A percentile compares a stretch with the other conserved stretches of the same genome.
Evolutionary conservation across 1,284 basidiomycete genomes (phyloP).

Genomic region (Leccinum griseonigrum): DNA sequence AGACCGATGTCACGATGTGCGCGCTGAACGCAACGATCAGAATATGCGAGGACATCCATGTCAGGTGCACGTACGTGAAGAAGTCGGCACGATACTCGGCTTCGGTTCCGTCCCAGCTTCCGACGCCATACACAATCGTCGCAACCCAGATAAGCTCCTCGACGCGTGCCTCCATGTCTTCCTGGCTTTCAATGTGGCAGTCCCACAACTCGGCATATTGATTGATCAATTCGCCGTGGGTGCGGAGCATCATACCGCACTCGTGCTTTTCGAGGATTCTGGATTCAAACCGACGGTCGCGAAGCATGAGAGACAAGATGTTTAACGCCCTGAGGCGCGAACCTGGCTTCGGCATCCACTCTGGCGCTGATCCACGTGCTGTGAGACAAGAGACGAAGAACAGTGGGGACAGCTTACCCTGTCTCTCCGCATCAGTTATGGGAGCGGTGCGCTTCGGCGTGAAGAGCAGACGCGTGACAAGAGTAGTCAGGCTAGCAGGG

Average conservation of each 20-base stretch:
- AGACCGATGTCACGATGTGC: constrained; percentile 32
- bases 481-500: constrained; percentile 28
- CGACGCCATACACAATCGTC: constrained; percentile 34
- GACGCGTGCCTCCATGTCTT: constrained; percentile 28
- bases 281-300: constrained; percentile 33
- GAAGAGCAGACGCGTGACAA: constrained; percentile 31
- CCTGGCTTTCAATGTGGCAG: constrained; percentile 26
- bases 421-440: constrained; percentile 26
- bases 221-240: constrained; percentile 32
- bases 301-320: constrained; percentile 39
- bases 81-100: constrained; percentile 32
- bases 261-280: constrained; percentile 31
- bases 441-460: constrained; percentile 26
- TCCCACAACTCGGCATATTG: constrained; percentile 33
- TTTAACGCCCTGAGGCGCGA: constrained; percentile 36
- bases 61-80: constrained; percentile 29
- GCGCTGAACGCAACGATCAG: neutral
- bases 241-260: constrained; percentile 30
- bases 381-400: neutral
- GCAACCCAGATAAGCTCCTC: constrained; percentile 34
- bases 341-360: constrained; percentile 26
- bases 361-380: constrained; percentile 9
- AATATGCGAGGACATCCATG: neutral
- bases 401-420: constrained; percentile 9
- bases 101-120: constrained; percentile 31